A percentile compares a stretch with the other conserved stretches of the same genome.
Evolutionary conservation across 1,139 yeast genomes (phyloP).

Genomic region (Nakaseomyces nivariensis): DNA sequence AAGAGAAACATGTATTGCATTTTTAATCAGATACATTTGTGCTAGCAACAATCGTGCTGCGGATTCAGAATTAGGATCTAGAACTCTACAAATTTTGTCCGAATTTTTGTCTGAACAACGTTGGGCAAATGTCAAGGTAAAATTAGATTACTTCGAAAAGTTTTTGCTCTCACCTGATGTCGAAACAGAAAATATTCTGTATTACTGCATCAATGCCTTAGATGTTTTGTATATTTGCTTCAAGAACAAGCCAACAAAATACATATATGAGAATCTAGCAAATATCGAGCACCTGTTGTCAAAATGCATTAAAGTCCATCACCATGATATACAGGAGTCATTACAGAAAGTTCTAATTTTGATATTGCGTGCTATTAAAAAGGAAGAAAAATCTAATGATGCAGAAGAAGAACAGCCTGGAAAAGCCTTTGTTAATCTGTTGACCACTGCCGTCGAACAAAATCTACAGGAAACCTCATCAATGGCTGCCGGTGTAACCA

Average conservation of each 20-base stretch:
- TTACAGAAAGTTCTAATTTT: slow-evolving; percentile 63
- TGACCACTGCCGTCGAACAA: slow-evolving; percentile 67
- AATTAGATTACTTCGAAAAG: slow-evolving; percentile 76
- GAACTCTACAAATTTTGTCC: slow-evolving; percentile 67
- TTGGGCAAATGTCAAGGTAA: slow-evolving; percentile 85
- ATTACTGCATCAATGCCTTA: slow-evolving; percentile 79
- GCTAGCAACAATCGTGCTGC: slow-evolving; percentile 78
- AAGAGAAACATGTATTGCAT: slow-evolving; percentile 87
- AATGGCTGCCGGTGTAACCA: slow-evolving; percentile 81
- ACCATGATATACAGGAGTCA: slow-evolving; percentile 74
- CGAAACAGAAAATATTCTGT: slow-evolving; percentile 45
- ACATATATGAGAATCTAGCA: slow-evolving; percentile 65
- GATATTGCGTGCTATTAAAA: slow-evolving; percentile 53
- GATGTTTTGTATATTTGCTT: slow-evolving; percentile 84
- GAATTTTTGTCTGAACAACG: slow-evolving; percentile 59
- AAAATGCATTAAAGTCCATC: slow-evolving; percentile 73
- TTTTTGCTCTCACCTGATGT: slow-evolving; percentile 73
- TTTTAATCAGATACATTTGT: slow-evolving; percentile 79
- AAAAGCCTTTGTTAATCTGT: slow-evolving; percentile 49
- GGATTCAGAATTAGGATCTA: slow-evolving; percentile 72
- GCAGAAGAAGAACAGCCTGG: slow-evolving; percentile 48
- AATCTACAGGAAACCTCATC: slow-evolving; percentile 77
- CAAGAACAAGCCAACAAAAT: slow-evolving; percentile 61
- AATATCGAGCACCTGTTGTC: slow-evolving; percentile 68
- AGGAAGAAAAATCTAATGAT: slow-evolving; percentile 29